These are phyloP conservation scores for Leccinum fallax DNA, from an alignment of 1,284 basidiomycete genomes.

Conservation along the genomic window DNA sequence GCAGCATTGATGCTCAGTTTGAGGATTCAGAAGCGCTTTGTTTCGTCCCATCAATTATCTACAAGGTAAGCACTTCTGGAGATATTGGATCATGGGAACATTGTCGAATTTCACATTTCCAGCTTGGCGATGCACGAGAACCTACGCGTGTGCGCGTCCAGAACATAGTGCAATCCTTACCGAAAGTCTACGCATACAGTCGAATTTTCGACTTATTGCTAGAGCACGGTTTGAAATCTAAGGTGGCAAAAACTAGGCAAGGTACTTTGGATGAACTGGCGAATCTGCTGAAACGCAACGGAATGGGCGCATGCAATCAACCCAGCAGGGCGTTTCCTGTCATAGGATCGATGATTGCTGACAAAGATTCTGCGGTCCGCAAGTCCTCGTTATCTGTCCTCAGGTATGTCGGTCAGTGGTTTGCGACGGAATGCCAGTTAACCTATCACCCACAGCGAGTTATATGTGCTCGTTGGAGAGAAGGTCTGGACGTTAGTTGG, in stretches of 20 bases:
- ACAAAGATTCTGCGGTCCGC: conserved; percentile 85
- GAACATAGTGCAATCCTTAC: conserved; percentile 70
- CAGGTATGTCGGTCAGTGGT: conserved; percentile 47
- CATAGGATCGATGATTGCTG: conserved; percentile 82
- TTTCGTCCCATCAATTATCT: conserved; percentile 89
- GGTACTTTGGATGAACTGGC: conserved; percentile 84
- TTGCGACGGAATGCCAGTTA: conserved; percentile 2
- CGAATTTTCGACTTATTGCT: conserved; percentile 86
- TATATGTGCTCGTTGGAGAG: conserved; percentile 83
- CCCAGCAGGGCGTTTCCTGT: conserved; percentile 79
- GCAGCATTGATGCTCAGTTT: conserved; percentile 76
- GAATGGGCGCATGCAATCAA: conserved; percentile 77
- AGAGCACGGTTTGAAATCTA: conserved; percentile 85
- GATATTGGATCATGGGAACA: neutral
- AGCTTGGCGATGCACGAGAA: conserved; percentile 85
- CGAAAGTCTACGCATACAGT: conserved; percentile 87
- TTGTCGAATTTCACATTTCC: conserved; percentile 8
- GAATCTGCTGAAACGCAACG: conserved; percentile 78
- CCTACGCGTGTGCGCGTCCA: conserved; percentile 71
- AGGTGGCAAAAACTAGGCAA: conserved; percentile 89
- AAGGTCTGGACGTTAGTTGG: conserved; percentile 85
- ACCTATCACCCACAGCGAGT: conserved; percentile 57
- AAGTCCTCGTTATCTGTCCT: conserved; percentile 80
- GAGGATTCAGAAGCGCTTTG: conserved; percentile 87
- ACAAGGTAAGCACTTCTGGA: conserved; percentile 65